Base-by-base conservation (phyloP, 257 asterid genomes). In the Primulina tabacum region DNA sequence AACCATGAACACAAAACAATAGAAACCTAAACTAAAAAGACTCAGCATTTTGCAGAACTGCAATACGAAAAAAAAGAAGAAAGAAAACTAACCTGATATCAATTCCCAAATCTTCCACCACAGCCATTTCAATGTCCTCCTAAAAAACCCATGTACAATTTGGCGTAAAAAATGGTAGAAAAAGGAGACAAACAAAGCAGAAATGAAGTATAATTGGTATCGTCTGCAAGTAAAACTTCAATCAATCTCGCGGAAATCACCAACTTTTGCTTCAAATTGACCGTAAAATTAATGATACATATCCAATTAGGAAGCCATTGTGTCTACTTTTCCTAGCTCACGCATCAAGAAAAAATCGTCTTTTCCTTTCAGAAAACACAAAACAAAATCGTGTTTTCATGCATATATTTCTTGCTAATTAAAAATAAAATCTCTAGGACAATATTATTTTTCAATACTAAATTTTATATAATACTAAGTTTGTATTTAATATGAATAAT, bases 61-160 rank as follows among this genome's bases (percentile, higher is more conserved):
- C 30, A 4, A 28, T 28, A 28, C 30, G 30, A 28, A 2, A 28
- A 32, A 62, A 35, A 24, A 24, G 71, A 11, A 47, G 18, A 62
- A 74, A 47, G 18, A 62, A 65, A 66, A 21, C 74, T 10, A 6
- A 81, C 85, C 82, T 78, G 77, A 75, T 81, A 66, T 78, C 85
- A 63, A 66, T 77, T 43, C 81, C 80, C 4, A 72, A 65, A 72
- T 81, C 77, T 33, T 78, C 85, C 77, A 75, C 57, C 69, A 71
- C 66, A 43, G 72, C 75, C 80, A 71, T 71, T 2, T 37, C 40
- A 35, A 7, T 1, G 40, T 35, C 40, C 10, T 35, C 40, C 30
- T 28, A 28, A 28, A 28, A 2, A 21, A 21, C 24, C 24, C 24
- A 2, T 24, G 26, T 24, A 28, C 30, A 28, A 28, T 28, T 28